Evolutionary conservation across 805 yeast genomes (phyloP).

Genomic region (Hemisphaericaspora nanyangensis): DNA sequence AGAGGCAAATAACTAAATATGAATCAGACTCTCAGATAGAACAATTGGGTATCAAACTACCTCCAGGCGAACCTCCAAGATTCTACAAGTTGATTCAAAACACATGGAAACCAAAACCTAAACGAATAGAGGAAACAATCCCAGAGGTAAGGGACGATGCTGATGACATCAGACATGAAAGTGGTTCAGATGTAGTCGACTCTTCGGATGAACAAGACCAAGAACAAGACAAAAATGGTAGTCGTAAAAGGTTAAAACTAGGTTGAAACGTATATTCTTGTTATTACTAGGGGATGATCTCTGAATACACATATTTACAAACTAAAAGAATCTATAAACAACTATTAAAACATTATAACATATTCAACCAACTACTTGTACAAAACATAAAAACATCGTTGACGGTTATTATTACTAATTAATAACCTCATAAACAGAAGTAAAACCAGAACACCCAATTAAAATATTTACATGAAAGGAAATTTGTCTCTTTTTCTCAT

Average conservation of each 20-base stretch:
- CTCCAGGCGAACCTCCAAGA: conserved; percentile 41
- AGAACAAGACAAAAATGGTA: neutral
- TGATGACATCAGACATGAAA: conserved; percentile 3
- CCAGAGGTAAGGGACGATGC: neutral
- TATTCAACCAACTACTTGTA: neutral
- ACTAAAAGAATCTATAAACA: neutral
- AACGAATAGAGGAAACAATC: neutral
- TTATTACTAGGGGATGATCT: too few species aligned
- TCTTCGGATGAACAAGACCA: conserved; percentile 1
- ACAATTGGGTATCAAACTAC: conserved; percentile 30
- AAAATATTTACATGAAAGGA: conserved; percentile 2
- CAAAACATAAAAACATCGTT: neutral
- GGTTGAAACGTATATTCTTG: neutral
- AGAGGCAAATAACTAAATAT: conserved; percentile 11
- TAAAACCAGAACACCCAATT: neutral
- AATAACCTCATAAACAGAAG: neutral
- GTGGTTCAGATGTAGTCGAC: conserved; percentile 3
- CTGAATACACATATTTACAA: conserved; percentile 2
- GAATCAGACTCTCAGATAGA: conserved; percentile 27
- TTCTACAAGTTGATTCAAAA: conserved; percentile 44
- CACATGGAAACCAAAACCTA: conserved; percentile 11
- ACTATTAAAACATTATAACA: neutral
- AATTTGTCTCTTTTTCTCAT: neutral
- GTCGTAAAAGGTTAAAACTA: neutral
- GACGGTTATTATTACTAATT: neutral